Evolutionary conservation across 495 filamentous ascomycete genomes (phyloP).

Genomic region (Achaetomiella virescens): DNA sequence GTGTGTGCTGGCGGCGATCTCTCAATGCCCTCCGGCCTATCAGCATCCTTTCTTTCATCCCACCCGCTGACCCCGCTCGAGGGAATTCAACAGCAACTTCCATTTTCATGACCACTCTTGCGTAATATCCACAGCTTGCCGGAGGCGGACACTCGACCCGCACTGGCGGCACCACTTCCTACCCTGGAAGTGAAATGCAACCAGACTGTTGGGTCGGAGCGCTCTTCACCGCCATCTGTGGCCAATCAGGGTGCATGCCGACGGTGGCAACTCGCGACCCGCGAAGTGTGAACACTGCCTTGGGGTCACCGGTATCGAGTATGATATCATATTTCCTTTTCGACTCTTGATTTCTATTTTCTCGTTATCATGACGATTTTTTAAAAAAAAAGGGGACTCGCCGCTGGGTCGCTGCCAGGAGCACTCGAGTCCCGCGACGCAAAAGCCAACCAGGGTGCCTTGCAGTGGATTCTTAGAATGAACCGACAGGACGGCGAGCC

Average conservation of each 20-base stretch:
- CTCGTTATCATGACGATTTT: too few species aligned
- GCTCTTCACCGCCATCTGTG: slow-evolving; percentile 6
- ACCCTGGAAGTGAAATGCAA: slow-evolving; percentile 11
- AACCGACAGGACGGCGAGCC: background rate
- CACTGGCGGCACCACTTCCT: background rate
- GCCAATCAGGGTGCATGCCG: slow-evolving; percentile 4
- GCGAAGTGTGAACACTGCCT: background rate
- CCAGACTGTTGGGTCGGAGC: slow-evolving; percentile 8
- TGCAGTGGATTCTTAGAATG: too few species aligned
- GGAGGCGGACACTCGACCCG: background rate
- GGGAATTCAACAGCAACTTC: too few species aligned
- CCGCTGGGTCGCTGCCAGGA: too few species aligned
- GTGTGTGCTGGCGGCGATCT: too few species aligned
- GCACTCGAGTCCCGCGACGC: too few species aligned
- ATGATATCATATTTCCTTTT: background rate
- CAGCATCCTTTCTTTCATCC: too few species aligned
- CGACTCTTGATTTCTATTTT: too few species aligned
- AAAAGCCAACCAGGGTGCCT: too few species aligned
- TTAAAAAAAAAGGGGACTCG: too few species aligned
- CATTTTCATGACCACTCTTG: background rate
- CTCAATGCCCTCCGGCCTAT: too few species aligned
- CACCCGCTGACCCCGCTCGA: too few species aligned
- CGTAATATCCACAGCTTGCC: background rate
- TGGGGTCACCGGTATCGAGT: background rate
- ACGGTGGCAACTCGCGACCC: background rate